Base-by-base conservation (phyloP, 163 green algal species). In the Volvox carteri region DNA sequence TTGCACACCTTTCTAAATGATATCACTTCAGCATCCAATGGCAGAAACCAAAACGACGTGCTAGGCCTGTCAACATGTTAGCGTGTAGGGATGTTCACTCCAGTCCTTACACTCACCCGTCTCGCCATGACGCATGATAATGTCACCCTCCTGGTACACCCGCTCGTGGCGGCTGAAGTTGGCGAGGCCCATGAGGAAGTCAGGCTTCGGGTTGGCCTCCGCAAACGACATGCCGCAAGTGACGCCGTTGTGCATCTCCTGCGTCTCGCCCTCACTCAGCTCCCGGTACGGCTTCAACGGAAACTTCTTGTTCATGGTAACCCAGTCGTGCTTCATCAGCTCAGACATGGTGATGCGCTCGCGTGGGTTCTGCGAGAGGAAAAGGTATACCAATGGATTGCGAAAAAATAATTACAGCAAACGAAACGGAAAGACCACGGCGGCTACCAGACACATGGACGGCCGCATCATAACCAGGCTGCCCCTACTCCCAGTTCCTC, bases 291-390 rank as follows among this genome's bases (percentile, higher is more conserved):
- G 74, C 86, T 92, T 90, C 19, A 93, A 78, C 35, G 87, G 84
- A 84, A 93, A 95, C 7, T 68, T 50, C 60, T 94, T 91, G 25
- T 86, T 91, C 48, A 90, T 89, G 18, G 94, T 96, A 11, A 96
- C 91, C 96, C 96, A 98, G 23, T 94, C 88, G 80, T 98, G 95
- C 4, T 56, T 72, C 91, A 96, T 95, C n/a, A 97, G 85, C n/a
- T 94, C 81, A 16, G 44, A 41, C 41, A 98, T 86, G 0, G 90
- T 95, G 52, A 97, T 95, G 33, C 96, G 94, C 62, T 93, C 83
- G 39, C 92, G 91, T 0, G 95, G 95, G 86, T 97, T 93, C 93
- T 96, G 92, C 56, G 54, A 5, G 54, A n/a, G n/a, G n/a, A n/a
- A n/a, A n/a, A n/a, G n/a, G n/a, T n/a, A n/a, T n/a, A n/a, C n/a